phyloP scores from a whole-genome alignment of 192 early-diverging fungal species.

The Fimicolochytrium jonesii region DNA sequence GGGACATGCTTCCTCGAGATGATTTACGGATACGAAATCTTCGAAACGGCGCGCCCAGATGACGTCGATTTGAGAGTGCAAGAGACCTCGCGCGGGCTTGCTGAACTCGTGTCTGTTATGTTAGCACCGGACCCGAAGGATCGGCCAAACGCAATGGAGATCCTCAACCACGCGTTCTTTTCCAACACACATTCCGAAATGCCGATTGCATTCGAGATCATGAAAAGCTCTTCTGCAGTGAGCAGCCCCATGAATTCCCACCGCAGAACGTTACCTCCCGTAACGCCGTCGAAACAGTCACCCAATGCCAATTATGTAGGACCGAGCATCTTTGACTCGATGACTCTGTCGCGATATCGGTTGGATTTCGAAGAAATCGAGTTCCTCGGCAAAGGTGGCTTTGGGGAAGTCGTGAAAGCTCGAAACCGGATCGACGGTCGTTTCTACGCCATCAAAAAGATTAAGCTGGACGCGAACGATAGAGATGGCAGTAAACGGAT shows the following conservation, averaged over 20 bases:
- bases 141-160: conserved; percentile 69
- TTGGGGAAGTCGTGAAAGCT: conserved; percentile 93
- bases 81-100: conserved; percentile 44
- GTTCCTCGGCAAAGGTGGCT: conserved; percentile 63
- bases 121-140: conserved; percentile 66
- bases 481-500: conserved; percentile 77
- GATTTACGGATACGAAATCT: conserved; percentile 16
- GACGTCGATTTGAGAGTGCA: not conserved
- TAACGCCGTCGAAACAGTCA: conserved; percentile 12
- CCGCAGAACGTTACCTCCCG: conserved; percentile 30
- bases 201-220: conserved; percentile 29
- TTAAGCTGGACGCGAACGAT: conserved; percentile 74
- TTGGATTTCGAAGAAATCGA: conserved; percentile 50
- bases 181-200: conserved; percentile 24
- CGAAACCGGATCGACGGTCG: conserved; percentile 66
- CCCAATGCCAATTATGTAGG: conserved; percentile 10
- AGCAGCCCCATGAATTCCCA: conserved; percentile 41
- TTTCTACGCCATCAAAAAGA: conserved; percentile 93
- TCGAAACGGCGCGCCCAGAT: not conserved
- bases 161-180: conserved; percentile 70
- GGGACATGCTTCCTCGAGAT: conserved; percentile 30
- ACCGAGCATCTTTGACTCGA: conserved; percentile 12
- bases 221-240: conserved; percentile 27
- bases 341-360: conserved; percentile 36
- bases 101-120: conserved; percentile 50